Conservation (phyloP, 805 yeast species). For the Scheffersomyces stipitis region DNA sequence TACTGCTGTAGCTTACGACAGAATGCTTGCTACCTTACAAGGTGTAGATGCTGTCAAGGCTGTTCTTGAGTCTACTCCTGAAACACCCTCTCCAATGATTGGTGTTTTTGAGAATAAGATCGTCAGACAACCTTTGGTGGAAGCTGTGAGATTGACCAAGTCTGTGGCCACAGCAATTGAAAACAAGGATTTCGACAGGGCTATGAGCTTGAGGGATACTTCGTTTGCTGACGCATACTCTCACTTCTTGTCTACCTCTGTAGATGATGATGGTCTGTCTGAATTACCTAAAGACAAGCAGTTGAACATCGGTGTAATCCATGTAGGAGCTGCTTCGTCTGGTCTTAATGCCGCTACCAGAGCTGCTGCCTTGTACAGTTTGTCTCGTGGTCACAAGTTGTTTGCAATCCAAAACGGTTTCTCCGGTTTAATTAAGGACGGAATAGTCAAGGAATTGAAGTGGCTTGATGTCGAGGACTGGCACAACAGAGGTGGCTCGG, state of each 20-base stretch:
- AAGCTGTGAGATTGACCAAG: slow-evolving; percentile 70
- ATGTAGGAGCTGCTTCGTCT: slow-evolving; percentile 80
- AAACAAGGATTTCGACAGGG: slow-evolving; percentile 63
- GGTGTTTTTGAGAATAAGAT: slow-evolving; percentile 71
- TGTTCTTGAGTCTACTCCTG: slow-evolving; percentile 64
- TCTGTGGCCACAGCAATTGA: slow-evolving; percentile 71
- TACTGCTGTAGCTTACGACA: slow-evolving; percentile 72
- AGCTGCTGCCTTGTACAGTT: slow-evolving; percentile 71
- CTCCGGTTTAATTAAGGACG: slow-evolving; percentile 65
- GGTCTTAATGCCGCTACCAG: slow-evolving; percentile 78
- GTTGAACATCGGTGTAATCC: slow-evolving; percentile 65
- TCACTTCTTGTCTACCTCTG: slow-evolving; percentile 58
- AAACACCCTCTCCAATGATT: slow-evolving; percentile 78
- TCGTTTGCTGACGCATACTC: slow-evolving; percentile 64
- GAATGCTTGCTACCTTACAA: slow-evolving; percentile 72
- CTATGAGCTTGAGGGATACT: slow-evolving; percentile 69
- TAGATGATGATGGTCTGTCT: slow-evolving; percentile 34
- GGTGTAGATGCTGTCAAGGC: slow-evolving; percentile 83
- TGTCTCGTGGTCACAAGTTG: slow-evolving; percentile 72
- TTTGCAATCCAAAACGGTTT: slow-evolving; percentile 76
- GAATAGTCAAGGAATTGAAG: slow-evolving; percentile 53
- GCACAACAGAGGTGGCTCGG: slow-evolving; percentile 77
- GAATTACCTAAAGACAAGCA: slow-evolving; percentile 50
- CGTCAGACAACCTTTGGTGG: slow-evolving; percentile 64
- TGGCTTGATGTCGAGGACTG: slow-evolving; percentile 76